Base-by-base conservation (phyloP, 2,329 filamentous ascomycete genomes). In the Dactylonectria estremocensis region DNA sequence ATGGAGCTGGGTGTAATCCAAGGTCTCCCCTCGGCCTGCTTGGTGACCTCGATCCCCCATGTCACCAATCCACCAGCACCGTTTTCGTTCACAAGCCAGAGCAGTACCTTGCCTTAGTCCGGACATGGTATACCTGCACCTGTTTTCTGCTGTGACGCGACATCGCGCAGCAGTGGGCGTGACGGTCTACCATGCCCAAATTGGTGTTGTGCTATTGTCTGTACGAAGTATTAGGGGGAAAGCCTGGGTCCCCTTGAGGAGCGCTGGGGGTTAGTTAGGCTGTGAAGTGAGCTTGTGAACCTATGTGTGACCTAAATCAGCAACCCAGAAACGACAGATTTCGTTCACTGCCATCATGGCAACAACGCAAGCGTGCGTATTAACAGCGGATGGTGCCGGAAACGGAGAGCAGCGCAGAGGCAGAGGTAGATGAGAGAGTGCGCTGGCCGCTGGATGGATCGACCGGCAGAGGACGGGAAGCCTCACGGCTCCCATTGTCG, bases 391-490 rank as follows among this genome's bases (percentile, higher is more conserved):
- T 43, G n/a, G n/a, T 33, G 31, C 55, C 28, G 49, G 18, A 33
- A 40, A 33, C 49, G 31, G 56, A 48, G 28, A 22, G 46, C 43
- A 16, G 50, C 13, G 18, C 50, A n/a, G 13, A 14, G 22, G 13
- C 18, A 43, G 13, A 14, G 22, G 13, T 11, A 43, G 24, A 56
- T 9, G 43, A 20, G 13, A 14, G 18, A 20, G 18, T 40, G 37
- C 18, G 52, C 11, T 43, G 40, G 40, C 40, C 40, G n/a, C 16
- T 24, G 45, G 56, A 50, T 71, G n/a, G 69, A 72, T 72, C 69
- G 60, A 28, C 69, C 48, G 64, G 52, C 61, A 67, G 56, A 67
- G 31, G 59, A 40, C 69, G 62, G 64, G 55, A 71, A 68, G 56
- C 71, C 53, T 70, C 55, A 60, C 70, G 53, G 69, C 62, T 50